Conservation (phyloP, 495 filamentous ascomycete species). For the Rhypophila decipiens region DNA sequence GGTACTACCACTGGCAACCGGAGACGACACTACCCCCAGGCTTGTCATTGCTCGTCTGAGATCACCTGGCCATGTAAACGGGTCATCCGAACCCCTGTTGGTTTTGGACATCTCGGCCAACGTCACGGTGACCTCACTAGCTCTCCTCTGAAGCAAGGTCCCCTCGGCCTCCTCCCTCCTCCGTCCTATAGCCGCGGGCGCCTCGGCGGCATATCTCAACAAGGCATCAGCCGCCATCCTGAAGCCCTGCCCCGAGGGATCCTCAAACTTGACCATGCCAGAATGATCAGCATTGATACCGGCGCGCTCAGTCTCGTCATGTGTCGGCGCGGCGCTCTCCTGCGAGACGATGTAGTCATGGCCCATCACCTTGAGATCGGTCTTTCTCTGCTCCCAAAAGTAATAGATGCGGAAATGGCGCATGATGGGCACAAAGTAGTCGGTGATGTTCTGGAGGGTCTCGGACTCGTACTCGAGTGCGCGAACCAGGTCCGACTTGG, state of each 20-base stretch:
- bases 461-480: constrained; percentile 6
- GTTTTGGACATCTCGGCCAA: no score
- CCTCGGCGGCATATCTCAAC: constrained; percentile 1
- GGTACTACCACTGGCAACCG: no score
- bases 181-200: neutral
- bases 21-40: no score
- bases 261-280: constrained; percentile 8
- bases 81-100: no score
- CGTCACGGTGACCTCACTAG: no score
- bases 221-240: constrained; percentile 4
- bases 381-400: constrained; percentile 5
- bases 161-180: neutral
- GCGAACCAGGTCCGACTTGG: constrained; percentile 4
- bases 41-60: no score
- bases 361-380: neutral
- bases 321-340: constrained; percentile 4
- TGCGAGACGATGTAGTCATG: neutral
- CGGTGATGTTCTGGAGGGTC: constrained; percentile 10
- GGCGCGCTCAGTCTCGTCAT: constrained; percentile 8
- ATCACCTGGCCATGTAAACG: no score
- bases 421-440: constrained; percentile 7
- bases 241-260: neutral
- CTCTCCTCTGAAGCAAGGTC: no score
- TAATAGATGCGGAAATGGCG: constrained; percentile 5
- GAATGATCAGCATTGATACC: constrained; percentile 4